phyloP scores from a whole-genome alignment of 2,329 filamentous ascomycete species.

The Penicillium sp. region DNA sequence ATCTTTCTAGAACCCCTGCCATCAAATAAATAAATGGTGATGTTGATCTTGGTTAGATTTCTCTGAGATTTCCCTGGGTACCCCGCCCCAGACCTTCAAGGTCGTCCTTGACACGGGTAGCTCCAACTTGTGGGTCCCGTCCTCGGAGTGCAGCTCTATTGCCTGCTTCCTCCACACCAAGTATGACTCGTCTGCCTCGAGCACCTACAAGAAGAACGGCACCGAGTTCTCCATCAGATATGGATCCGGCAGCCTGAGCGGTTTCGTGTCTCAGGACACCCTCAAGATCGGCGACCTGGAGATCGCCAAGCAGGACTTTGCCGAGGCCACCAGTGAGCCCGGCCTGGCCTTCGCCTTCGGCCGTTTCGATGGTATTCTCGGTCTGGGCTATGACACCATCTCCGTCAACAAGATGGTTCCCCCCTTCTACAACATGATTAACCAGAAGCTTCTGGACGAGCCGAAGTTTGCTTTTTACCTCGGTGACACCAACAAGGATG shows the following conservation, averaged over 20 bases:
- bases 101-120: conserved; percentile 97
- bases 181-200: conserved; percentile 87
- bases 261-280: conserved; percentile 86
- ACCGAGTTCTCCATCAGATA: conserved; percentile 89
- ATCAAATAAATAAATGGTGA: background rate
- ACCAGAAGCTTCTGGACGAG: conserved; percentile 85
- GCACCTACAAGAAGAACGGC: conserved; percentile 90
- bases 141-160: conserved; percentile 82
- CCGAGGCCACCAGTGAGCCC: conserved; percentile 91
- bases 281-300: conserved; percentile 83
- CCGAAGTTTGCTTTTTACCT: conserved; percentile 97
- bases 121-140: conserved; percentile 99
- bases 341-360: conserved; percentile 97
- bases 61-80: conserved; percentile 90
- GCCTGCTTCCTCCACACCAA: conserved; percentile 97
- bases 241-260: conserved; percentile 88
- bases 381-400: conserved; percentile 90
- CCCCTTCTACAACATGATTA: conserved; percentile 92
- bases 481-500: conserved; percentile 64
- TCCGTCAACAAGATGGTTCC: conserved; percentile 94
- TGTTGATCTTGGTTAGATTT: conserved; percentile 62
- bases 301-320: conserved; percentile 88
- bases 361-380: conserved; percentile 93
- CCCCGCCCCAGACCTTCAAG: conserved; percentile 92
- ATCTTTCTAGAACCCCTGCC: background rate